Base-by-base conservation (phyloP, 352 stramenopile genomes). In the Plasmopara muralis region DNA sequence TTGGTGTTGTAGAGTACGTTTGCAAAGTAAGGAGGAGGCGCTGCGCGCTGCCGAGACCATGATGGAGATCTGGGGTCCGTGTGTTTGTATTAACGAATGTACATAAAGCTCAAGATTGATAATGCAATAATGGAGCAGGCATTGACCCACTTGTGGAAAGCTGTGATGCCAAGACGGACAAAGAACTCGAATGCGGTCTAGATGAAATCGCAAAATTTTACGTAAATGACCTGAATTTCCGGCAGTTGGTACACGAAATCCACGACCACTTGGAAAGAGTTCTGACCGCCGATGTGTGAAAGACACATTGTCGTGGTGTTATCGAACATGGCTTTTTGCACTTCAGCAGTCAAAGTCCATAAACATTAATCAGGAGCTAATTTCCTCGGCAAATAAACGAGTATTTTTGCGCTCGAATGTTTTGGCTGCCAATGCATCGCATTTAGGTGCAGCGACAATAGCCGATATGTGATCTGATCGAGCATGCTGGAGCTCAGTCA, bases 81-180 rank as follows among this genome's bases (percentile, higher is more conserved):
- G 43, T 30, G 60, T 34, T 7, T 37, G 2, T 43, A 15, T 10
- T 25, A 25, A 31, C 28, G 13, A 20, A 28, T 15, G 8, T 8
- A 33, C 7, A 15, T 15, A 51, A 3, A 2, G 12, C 18, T 30
- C 38, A 14, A 25, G 2, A 38, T 34, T 55, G 12, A 53, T 25
- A 25, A 42, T 51, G 16, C 34, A 3, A 46, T 53, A 5, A 29
- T 41, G 7, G 9, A 13, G 8, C 16, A 82, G 71, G 56, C 6
- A 66, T 82, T 20, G 71, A 82, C 7, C 66, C 71, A 34, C 55
- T 74, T 6, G 63, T 82, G 2, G 66, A 77, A 60, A 54, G 55
- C n/a, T 40, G 43, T 4, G 42, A 50, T 13, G 50, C 25, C 3
- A n/a, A 40, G 13, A 35, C 9, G 9, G 49, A 62, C 8, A 30